Evolutionary conservation across 306 rosid genomes (phyloP), one percentile per base, ranked within the genome.

Genomic region (Inga laurina): DNA sequence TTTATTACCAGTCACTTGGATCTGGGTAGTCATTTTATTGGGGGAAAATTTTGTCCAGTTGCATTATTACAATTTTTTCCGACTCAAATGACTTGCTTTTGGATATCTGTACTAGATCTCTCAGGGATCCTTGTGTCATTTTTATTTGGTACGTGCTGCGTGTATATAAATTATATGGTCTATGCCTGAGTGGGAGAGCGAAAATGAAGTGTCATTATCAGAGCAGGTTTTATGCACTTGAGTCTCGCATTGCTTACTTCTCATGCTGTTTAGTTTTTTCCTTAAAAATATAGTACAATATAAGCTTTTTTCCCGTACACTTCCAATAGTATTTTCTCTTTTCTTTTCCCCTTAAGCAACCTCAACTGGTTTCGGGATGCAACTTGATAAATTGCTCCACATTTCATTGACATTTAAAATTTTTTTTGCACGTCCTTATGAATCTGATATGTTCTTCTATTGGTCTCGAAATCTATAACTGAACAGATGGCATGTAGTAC

Each of bases 401-500:
- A 32, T 39, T 59, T 77, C 32, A 44, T 43, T 49, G 30, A 35
- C 48, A 48, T 75, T 54, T 70, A 2, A 41, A 68, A 74, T 79
- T 76, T 61, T 54, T 43, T 61, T 83, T 78, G 9, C 37, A 67
- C 79, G 43, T 82, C 64, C 73, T 32, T 76, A 45, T 69, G 80
- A 80, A 87, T 79, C 8, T 64, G 30, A 79, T 67, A 13, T 81
- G 64, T 67, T 71, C 71, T 85, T 45, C 4, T 62, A 72, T 61
- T 76, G 72, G 81, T 56, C 52, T 83, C 32, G 72, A 52, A 9
- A 14, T 82, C 71, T 83, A 32, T 72, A 32, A 88, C 39, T 49
- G 83, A 81, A 76, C 81, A 79, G 41, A 95, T 95, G 97, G 92
- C 79, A 70, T 4, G 30, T 30, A 90, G 85, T 78, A 86, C 90